Evolutionary conservation across 768 basidiomycete species (phyloP), one percentile per base, ranked within the genome.

Genomic region (Phylloporus arenicola): DNA sequence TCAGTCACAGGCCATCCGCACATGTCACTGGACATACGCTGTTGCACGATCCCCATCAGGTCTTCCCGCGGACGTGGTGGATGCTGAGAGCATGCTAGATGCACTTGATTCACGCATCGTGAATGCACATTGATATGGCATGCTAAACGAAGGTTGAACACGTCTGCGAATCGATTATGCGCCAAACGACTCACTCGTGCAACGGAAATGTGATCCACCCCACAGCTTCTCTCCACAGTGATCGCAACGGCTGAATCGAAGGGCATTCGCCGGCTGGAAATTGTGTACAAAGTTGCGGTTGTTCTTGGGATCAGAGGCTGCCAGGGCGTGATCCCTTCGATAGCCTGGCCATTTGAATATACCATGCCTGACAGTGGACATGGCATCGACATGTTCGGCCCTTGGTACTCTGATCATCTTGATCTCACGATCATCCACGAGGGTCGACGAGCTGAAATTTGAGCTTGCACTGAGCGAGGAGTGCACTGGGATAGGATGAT

Each of bases 181-280:
- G 16, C 33, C 33, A 41, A 17, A n/a, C 38, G 10, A 75, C 91
- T 64, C 63, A 92, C 95, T 76, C 57, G 84, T 80, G 64, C 96
- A 99, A 29, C 90, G 85, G 47, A 90, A 75, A 63, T 94, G 92
- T n/a, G 93, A 82, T 7, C 95, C 95, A 6, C 96, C 96, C 93
- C 94, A 99, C 84, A 98, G 84, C 75, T 98, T 99, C 64, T 98
- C 96, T 30, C 84, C 86, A 64, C 96, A 99, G 48, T 94, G 86
- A 60, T 98, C 96, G 64, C 96, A 99, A 37, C 90, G 80, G 25
- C 90, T 85, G 51, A 96, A 88, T 33, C 94, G 81, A 50, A 98
- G 73, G 25, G 93, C 81, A 59, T 84, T 95, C 55, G 90, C 73
- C 56, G 88, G 92, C 62, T 92, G 88, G 76, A 98, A 98, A 54